Base-by-base conservation (phyloP, 2,329 filamentous ascomycete genomes). In the Exophiala calicioides region DNA sequence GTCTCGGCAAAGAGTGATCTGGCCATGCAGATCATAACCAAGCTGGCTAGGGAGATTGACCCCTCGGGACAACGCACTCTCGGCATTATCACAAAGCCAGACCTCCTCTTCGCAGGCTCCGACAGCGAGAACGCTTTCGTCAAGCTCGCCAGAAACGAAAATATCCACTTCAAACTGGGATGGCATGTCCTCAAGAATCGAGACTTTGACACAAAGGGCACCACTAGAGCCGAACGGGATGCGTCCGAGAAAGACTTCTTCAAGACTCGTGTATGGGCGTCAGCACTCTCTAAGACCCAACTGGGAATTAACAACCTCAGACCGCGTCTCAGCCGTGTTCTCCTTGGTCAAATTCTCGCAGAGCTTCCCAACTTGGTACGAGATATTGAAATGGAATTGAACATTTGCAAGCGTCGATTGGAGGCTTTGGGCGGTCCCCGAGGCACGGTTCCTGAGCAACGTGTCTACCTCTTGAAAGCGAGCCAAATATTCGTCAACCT, bases 1-100 rank as follows among this genome's bases (percentile, higher is more conserved):
- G 63, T 81, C 1, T 68, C 72, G 0, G 77, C 77, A 1, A 73
- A 68, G 26, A 65, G 67, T 10, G 71, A 81, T 31, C 69, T 73
- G 53, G 77, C 77, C 4, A 77, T 81, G 23, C 82, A 87, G 56
- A 66, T 72, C 7, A 74, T 86, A 3, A 64, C 80, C 0, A 69
- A 76, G 9, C 74, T 71, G 9, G 72, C 69, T 2, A 64, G 67
- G 13, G 56, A 48, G 1, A 63, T 62, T 44, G 69, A 71, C 43
- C 48, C 44, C 2, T 23, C 51, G 0, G 56, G 62, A 13, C 48
- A 60, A 34, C 62, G 69, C 4, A 69, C 65, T 9, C 49, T 68
- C 13, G 66, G 67, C 12, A 62, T 68, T 38, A 62, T 69, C 48
- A 68, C 66, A 13, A 68, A 67, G 47, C 66, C 64, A 3, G 66